These are phyloP conservation scores for Miscanthus sacchariflorus DNA, from an alignment of 202 grass and related monocot genomes.

Conservation along the genomic window DNA sequence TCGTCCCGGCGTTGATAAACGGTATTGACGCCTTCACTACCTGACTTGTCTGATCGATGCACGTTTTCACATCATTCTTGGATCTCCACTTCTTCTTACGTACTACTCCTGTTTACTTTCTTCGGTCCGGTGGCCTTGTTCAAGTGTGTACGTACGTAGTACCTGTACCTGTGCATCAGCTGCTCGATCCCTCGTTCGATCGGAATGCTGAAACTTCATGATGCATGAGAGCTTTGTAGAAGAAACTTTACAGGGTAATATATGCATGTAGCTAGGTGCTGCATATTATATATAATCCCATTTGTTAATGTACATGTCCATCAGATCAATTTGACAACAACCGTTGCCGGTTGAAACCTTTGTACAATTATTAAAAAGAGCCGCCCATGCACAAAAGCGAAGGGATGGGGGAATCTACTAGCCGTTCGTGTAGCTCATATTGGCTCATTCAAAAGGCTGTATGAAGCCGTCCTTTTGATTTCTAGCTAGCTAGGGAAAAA, in stretches of 20 bases:
- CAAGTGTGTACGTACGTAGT: too few species aligned
- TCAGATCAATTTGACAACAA: background rate
- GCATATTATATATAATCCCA: too few species aligned
- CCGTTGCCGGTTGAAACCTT: too few species aligned
- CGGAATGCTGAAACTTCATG: too few species aligned
- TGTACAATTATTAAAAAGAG: background rate
- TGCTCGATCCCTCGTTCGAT: background rate
- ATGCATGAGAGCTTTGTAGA: background rate
- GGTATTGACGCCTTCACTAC: constrained; percentile 18
- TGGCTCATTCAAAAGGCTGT: constrained; percentile 25
- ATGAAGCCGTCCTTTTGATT: constrained; percentile 2
- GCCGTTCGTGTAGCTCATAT: background rate
- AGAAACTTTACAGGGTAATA: background rate
- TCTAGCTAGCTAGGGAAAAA: too few species aligned
- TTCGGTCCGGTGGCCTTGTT: background rate
- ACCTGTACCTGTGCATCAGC: too few species aligned
- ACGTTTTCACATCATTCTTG: constrained; percentile 11
- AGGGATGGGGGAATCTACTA: background rate
- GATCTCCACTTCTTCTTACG: too few species aligned
- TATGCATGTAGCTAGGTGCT: background rate
- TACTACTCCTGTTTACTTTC: background rate
- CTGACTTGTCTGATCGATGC: background rate
- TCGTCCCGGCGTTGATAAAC: constrained; percentile 21
- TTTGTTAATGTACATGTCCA: too few species aligned
- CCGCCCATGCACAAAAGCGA: too few species aligned